phyloP scores from a whole-genome alignment of 768 basidiomycete species.

The Tulasnella sp. region DNA sequence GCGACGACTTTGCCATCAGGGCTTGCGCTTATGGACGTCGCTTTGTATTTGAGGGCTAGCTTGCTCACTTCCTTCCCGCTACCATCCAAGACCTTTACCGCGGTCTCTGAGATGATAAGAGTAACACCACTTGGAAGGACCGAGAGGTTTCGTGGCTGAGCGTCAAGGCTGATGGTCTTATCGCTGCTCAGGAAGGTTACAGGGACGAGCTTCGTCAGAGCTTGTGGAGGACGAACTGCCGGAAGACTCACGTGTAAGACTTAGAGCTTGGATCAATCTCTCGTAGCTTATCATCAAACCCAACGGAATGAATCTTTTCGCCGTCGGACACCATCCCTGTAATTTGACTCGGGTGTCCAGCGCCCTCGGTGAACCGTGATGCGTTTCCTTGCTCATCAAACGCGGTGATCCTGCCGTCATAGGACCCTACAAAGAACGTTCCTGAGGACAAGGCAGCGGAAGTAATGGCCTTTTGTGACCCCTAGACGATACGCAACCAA shows the following conservation, averaged over 20 bases:
- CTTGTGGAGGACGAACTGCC: neutral
- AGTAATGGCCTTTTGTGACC: conserved; percentile 77
- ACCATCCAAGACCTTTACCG: conserved; percentile 58
- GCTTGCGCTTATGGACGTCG: conserved; percentile 56
- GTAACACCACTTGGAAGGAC: conserved; percentile 60
- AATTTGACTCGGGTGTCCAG: conserved; percentile 66
- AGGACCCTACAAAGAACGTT: conserved; percentile 77
- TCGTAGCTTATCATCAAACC: conserved; percentile 74
- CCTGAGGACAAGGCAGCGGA: conserved; percentile 45
- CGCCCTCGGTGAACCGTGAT: neutral
- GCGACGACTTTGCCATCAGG: conserved; percentile 48
- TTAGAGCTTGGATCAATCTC: conserved; percentile 53
- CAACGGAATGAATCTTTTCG: conserved; percentile 63
- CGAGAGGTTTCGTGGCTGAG: conserved; percentile 44
- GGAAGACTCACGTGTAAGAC: conserved; percentile 46
- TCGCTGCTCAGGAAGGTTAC: neutral
- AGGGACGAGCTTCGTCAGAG: neutral
- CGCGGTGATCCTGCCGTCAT: conserved; percentile 64
- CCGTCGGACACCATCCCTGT: conserved; percentile 51
- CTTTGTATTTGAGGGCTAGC: conserved; percentile 50
- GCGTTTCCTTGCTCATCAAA: conserved; percentile 50
- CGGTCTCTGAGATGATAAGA: conserved; percentile 51
- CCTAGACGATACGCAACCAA: conserved; percentile 44
- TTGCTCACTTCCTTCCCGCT: conserved; percentile 64
- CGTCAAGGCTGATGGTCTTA: conserved; percentile 35